Conservation (phyloP, 352 stramenopile genomes). For the Thalassiosira livingstoniorum region DNA sequence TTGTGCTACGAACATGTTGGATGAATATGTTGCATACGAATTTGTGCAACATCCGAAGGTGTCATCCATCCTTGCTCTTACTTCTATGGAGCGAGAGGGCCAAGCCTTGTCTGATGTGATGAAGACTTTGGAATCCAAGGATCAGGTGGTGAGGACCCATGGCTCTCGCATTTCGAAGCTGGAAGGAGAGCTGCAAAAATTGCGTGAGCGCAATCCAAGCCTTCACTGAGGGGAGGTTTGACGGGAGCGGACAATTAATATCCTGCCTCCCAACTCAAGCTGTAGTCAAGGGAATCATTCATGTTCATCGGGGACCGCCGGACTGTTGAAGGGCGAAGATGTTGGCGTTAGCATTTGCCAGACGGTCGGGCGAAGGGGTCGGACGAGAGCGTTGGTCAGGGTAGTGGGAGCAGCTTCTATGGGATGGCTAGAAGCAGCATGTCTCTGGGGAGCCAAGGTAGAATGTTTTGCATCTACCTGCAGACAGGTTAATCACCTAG, state of each 20-base stretch:
- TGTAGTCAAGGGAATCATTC: not conserved
- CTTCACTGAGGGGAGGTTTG: not conserved
- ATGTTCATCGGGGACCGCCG: not conserved
- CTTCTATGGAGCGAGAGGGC: not conserved
- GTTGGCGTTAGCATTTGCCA: not conserved
- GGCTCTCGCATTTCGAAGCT: not conserved
- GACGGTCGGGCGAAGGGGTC: no score
- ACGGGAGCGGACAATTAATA: not conserved
- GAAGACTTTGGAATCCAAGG: not conserved
- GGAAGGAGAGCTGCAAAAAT: not conserved
- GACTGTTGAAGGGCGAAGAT: not conserved
- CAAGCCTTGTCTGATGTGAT: no score
- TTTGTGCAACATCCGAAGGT: not conserved
- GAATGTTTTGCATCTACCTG: no score
- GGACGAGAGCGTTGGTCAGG: no score
- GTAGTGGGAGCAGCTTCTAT: no score
- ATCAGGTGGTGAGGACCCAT: not conserved
- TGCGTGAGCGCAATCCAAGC: not conserved
- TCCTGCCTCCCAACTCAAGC: not conserved
- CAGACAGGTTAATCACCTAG: no score
- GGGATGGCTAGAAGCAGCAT: no score
- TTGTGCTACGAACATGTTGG: not conserved
- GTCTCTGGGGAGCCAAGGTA: no score
- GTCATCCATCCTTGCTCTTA: not conserved
- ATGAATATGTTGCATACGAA: not conserved